Base-by-base conservation (phyloP, 768 basidiomycete genomes). In the Pulveroboletus sp. region DNA sequence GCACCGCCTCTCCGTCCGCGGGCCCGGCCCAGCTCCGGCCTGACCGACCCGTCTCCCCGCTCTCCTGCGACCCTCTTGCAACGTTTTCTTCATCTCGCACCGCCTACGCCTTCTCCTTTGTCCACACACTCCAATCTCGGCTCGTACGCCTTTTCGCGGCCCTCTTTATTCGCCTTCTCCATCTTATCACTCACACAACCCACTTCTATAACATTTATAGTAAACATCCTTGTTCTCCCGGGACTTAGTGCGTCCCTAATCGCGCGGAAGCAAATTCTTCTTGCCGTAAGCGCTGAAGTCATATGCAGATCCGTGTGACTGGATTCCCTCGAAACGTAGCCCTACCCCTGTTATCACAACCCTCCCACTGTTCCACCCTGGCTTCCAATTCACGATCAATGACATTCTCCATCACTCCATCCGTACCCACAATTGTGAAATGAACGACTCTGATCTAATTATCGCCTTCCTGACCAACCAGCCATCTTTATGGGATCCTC, bases 71-170 rank as follows among this genome's bases (percentile, higher is more conserved):
- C 51, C 43, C 41, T 43, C 29, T 22, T 54, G 49, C 59, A 68
- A 68, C 66, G 68, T 67, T 69, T 63, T 61, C 51, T 69, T 68
- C 65, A 67, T 67, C 59, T 61, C 45, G 34, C 47, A 51, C 56
- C 64, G 55, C 58, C 58, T 52, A 51, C 47, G 51, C 55, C 55
- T 16, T 37, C 47, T 42, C 57, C 58, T 37, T 48, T 50, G 53
- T 52, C 55, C 54, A 53, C 57, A 62, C 44, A 53, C 57, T 54
- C 47, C 57, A 45, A 62, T 62, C 58, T 62, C 60, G 61, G 61
- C 60, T 63, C 49, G 51, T 51, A 48, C 36, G 19, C 23, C 36
- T 23, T 19, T 56, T 60, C 61, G 53, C 54, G 50, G 47, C 40
- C 49, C 40, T 45, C 50, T 47, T 61, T 46, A 63, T 46, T n/a